Percentiles rank a stretch among this genome's conserved stretches.
These are phyloP conservation scores for Crucihimalaya himalaica DNA, from an alignment of 345 rosid genomes.

Conservation along the genomic window DNA sequence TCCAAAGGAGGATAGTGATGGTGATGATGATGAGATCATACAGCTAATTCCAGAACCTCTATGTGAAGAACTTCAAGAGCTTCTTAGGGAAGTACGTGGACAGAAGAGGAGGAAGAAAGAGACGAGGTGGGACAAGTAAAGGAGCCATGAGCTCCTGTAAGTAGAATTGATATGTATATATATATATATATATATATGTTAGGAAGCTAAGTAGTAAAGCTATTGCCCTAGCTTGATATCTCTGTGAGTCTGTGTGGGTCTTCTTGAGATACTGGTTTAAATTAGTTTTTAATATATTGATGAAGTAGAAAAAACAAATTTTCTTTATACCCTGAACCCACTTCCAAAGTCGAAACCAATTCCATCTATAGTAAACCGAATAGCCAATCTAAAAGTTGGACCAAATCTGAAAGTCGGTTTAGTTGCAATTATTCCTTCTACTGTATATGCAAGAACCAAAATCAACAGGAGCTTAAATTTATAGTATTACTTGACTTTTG, in stretches of 20 bases:
- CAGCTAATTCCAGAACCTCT: constrained; percentile 47
- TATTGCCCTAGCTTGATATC: background rate
- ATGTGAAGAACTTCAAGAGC: constrained; percentile 37
- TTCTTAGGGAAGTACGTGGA: background rate
- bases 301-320: background rate
- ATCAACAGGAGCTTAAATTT: background rate
- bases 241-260: constrained; percentile 17
- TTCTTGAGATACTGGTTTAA: background rate
- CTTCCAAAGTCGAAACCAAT: background rate
- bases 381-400: background rate
- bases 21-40: constrained; percentile 40
- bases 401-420: background rate
- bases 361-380: background rate
- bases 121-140: constrained; percentile 14
- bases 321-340: background rate
- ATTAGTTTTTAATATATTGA: background rate
- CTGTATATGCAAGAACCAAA: background rate
- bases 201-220: constrained; percentile 3
- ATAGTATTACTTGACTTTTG: background rate
- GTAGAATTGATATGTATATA: background rate
- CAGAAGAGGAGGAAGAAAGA: constrained; percentile 7
- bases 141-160: constrained; percentile 14
- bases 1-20: constrained; percentile 29
- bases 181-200: too few relatives aligned
- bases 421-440: background rate